Conservation (phyloP, 331 rosid species). For the Malus hybrid region DNA sequence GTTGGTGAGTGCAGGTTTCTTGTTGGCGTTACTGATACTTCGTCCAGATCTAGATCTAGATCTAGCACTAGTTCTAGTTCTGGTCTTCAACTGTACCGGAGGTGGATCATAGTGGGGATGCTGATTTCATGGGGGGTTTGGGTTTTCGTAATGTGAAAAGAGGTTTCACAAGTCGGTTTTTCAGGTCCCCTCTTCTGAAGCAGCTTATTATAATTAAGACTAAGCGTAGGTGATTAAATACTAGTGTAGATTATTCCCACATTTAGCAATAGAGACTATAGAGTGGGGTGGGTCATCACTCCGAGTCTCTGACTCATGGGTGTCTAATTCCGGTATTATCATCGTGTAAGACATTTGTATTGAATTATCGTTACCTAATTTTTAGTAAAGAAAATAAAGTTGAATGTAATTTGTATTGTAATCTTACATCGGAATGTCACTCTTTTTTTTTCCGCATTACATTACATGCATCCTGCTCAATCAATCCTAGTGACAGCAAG, state of each 20-base stretch:
- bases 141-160: constrained; percentile 22
- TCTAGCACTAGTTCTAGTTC: constrained; percentile 25
- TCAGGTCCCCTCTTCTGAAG: constrained; percentile 41
- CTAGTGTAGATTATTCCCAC: neutral
- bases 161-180: constrained; percentile 48
- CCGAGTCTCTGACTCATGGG: neutral
- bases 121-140: constrained; percentile 29
- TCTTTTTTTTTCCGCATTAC: neutral
- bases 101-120: constrained; percentile 28
- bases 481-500: neutral
- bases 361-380: neutral
- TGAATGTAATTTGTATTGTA: neutral
- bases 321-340: constrained; percentile 19
- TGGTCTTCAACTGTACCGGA: constrained; percentile 15
- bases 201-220: constrained; percentile 5
- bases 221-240: constrained; percentile 34
- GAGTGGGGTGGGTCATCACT: no score
- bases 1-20: constrained; percentile 74
- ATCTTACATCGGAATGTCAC: neutral
- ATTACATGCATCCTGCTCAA: neutral
- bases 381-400: neutral
- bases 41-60: constrained; percentile 29
- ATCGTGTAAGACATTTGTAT: neutral
- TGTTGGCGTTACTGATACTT: constrained; percentile 67
- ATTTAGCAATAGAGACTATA: neutral